Evolutionary conservation across 768 basidiomycete species (phyloP), one percentile per base, ranked within the genome.

Genomic region (Trametes sanguinea): DNA sequence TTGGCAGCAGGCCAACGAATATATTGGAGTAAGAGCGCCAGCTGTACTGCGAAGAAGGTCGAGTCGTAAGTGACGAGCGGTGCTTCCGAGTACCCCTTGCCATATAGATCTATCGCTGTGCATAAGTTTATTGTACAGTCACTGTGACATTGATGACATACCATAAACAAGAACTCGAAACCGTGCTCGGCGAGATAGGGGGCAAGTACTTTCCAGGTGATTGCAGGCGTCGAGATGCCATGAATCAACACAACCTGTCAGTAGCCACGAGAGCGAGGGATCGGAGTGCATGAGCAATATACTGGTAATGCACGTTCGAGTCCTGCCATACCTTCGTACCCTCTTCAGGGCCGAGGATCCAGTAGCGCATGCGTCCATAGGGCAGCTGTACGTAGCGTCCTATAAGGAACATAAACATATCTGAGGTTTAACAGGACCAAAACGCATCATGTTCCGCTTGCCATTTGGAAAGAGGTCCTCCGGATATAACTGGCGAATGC

Each of bases 11-110:
- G 80, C 90, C 91, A 93, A 60, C 77, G 80, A 42, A 93, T 70
- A 63, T 91, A 84, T 64, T 93, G 92, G 83, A 94, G 82, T 51
- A 94, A 81, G 6, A 92, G 81, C 0, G 92, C 91, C 14, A 94
- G 86, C 68, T 93, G 90, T 0, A 83, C 83, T 0, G 85, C 83
- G 69, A 87, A 88, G 3, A 93, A 75, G 3, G 78, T 76, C 1
- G 83, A 74, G 63, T 88, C 80, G 70, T 89, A 89, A 3, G 80
- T 80, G 11, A 81, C 83, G 27, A 85, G 78, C 0, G 91, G 90
- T 1, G 90, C 89, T 57, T 90, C 90, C 1, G 89, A 89, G 72
- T 92, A 94, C 4, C 91, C 91, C 51, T 92, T 82, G 14, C 91
- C 92, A 63, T 89, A 92, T n/a, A 91, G 76, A 74, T 94, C 91